Base-by-base conservation (phyloP, 78 protist species). In the Dictyostelium capitatum region DNA sequence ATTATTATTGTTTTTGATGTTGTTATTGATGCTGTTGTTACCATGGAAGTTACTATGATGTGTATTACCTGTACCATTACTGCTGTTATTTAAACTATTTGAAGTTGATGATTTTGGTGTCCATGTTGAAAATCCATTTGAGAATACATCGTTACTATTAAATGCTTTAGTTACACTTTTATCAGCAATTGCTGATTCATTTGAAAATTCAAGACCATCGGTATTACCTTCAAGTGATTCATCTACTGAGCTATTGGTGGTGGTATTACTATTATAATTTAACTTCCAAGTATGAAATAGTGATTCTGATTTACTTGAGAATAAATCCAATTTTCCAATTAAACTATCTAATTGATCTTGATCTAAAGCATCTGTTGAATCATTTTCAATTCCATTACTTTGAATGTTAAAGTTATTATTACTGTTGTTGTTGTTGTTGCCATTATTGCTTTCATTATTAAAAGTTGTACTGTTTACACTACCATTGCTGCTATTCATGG, bases 81-180 rank as follows among this genome's bases (percentile, higher is more conserved):
- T 64, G 6, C 69, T 59, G 32, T 79, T 67, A 19, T 67, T 67
- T 67, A 67, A 67, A 17, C 75, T 67, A 67, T 32, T 32, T 25
- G 75, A 64, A 23, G 41, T 41, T 12, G 56, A 12, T 1, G 75
- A 67, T 65, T 48, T 59, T 25, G 89, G 89, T 11, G 56, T 48
- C 89, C 89, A 81, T 14, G 77, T 81, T 11, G 79, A 73, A 30
- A 81, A 81, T n/a, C 89, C 89, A 81, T 81, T 81, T 20, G 89
- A 81, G 41, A 82, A 69, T 9, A 69, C 69, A 70, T 82, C 90
- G 1, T 30, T 2, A 70, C 53, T 82, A 41, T 19, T 32, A 72
- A 12, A 64, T 19, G 28, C 73, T 41, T 72, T 20, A 72, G 54
- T 3, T 6, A n/a, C 20, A n/a, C 28, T 12, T 72, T 32, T 25